Percentiles rank a stretch among this genome's conserved stretches.
phyloP scores from a whole-genome alignment of 495 filamentous ascomycete genomes.

The Lepraria neglecta region DNA sequence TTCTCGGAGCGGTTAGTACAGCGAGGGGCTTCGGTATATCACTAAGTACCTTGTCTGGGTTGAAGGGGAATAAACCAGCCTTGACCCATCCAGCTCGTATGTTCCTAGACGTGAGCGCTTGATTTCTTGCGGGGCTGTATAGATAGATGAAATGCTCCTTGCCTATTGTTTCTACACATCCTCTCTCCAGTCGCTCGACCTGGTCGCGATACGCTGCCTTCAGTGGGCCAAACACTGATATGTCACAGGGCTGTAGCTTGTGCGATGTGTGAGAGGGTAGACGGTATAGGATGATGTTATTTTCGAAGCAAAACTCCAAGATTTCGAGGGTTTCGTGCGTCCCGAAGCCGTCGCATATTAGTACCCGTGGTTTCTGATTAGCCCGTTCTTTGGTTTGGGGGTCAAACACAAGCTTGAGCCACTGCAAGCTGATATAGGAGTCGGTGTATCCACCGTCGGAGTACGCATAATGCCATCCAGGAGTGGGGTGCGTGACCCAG shows the following conservation, averaged over 20 bases:
- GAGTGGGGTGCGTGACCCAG: not conserved
- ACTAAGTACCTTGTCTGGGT: constrained; percentile 35
- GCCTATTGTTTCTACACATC: constrained; percentile 29
- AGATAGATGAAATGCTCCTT: constrained; percentile 26
- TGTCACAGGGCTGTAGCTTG: no score
- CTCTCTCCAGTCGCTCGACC: constrained; percentile 25
- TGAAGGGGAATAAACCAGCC: constrained; percentile 34
- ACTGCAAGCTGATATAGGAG: not conserved
- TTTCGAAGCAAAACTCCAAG: constrained; percentile 27
- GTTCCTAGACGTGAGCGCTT: constrained; percentile 33
- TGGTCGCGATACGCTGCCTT: constrained; percentile 26
- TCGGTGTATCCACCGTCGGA: not conserved
- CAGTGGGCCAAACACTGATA: constrained; percentile 17
- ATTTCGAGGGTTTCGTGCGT: constrained; percentile 29
- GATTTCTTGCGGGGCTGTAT: constrained; percentile 32
- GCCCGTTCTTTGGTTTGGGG: constrained; percentile 18
- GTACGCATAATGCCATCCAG: not conserved
- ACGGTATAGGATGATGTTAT: constrained; percentile 28
- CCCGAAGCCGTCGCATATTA: constrained; percentile 29
- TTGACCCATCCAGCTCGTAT: constrained; percentile 31
- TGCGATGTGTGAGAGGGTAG: no score
- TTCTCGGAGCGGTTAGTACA: constrained; percentile 27
- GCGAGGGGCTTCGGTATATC: constrained; percentile 26
- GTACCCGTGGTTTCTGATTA: constrained; percentile 21
- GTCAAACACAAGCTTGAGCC: not conserved